These are phyloP conservation scores for Malania oleifera DNA, from an alignment of 164 flowering plant species.

Conservation along the genomic window DNA sequence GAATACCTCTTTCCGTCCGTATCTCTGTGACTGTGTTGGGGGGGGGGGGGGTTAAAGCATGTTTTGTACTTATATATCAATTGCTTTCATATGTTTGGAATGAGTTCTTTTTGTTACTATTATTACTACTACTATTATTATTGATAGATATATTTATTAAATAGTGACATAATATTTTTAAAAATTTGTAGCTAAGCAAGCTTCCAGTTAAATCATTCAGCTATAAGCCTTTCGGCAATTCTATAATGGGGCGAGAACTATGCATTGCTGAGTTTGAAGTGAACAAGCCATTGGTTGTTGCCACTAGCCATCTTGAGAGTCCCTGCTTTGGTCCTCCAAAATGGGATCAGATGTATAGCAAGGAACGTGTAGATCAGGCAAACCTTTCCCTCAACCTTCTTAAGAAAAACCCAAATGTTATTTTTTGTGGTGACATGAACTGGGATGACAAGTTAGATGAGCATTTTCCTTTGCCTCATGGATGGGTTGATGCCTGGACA, in stretches of 20 bases:
- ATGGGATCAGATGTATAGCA: conserved; percentile 92
- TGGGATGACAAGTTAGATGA: conserved; percentile 96
- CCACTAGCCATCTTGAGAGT: conserved; percentile 97
- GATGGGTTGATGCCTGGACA: conserved; percentile 87
- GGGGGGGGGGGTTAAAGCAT: no score
- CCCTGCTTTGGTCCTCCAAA: conserved; percentile 89
- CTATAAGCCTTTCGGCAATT: conserved; percentile 52
- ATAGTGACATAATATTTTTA: conserved; percentile 3
- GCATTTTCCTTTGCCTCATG: conserved; percentile 58
- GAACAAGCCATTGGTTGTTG: conserved; percentile 46
- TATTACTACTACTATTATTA: no score
- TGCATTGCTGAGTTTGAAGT: conserved; percentile 59
- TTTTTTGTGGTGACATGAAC: conserved; percentile 96
- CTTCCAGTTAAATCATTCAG: conserved; percentile 66
- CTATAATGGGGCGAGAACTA: conserved; percentile 87
- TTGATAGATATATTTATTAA: no score
- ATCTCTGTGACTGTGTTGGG: no score
- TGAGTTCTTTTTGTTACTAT: no score
- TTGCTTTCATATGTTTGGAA: no score
- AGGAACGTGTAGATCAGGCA: conserved; percentile 88
- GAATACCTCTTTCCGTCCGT: no score
- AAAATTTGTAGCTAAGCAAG: conserved; percentile 62
- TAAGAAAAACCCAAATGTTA: conserved; percentile 45
- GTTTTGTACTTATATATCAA: no score
- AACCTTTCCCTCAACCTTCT: conserved; percentile 53